Base-by-base conservation (phyloP, 2,329 filamentous ascomycete genomes). In the Fusarium pilosicola region DNA sequence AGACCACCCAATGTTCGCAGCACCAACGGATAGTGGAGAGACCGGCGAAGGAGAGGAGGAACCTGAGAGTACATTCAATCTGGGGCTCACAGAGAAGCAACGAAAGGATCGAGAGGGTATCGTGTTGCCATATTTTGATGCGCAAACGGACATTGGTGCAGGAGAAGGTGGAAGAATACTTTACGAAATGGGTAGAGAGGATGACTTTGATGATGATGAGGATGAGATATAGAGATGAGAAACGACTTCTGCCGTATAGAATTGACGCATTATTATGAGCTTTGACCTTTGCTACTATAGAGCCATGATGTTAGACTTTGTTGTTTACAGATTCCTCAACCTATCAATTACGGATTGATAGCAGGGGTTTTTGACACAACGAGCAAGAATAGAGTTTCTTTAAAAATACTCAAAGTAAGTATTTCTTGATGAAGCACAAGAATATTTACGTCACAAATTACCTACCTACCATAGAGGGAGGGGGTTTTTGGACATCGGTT, bases 141-240 rank as follows among this genome's bases (percentile, higher is more conserved):
- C 96, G 30, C 96, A 99, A 87, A 94, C 91, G 60, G 92, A 92
- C 54, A 88, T 91, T 58, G 92, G 91, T 3, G 88, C 90, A 1
- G 95, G 95, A 0, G 94, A 97, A 78, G 96, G 96, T 9, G 96
- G 96, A 0, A 88, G 96, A 69, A 99, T 99, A 74, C 80, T 99
- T 78, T 99, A 99, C 81, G 96, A 98, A 77, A 97, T 98, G 93
- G 96, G 95, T 4, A 89, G 91, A 71, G 96, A 98, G 84, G 96
- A 99, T 82, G 95, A 98, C 81, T 98, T 98, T 84, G 95, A 97
- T 76, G 95, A 97, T 67, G 95, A 97, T 79, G 95, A 98, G 79
- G 95, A 98, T 83, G 95, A 98, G 83, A 95, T 96, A 74, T 95
- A 83, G 70, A 61, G 7, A 24, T 8, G 6, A 28, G 20, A 36